These are phyloP conservation scores for Kalanchoe fedtschenkoi DNA, from an alignment of 164 flowering plant species.

Conservation along the genomic window DNA sequence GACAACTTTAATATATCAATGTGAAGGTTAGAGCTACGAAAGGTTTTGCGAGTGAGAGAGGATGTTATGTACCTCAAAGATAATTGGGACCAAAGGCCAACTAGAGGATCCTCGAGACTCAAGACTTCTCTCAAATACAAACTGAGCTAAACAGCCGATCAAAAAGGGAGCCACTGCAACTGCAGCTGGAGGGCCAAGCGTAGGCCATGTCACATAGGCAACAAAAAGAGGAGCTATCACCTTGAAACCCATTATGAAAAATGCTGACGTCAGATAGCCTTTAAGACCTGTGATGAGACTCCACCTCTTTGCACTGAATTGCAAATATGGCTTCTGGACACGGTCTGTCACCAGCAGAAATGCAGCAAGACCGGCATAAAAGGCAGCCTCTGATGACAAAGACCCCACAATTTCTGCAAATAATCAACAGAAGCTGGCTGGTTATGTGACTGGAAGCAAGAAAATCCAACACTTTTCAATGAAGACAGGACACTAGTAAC, in stretches of 20 bases:
- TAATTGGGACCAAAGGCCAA: slow-evolving; percentile 86
- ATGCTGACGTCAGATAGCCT: slow-evolving; percentile 61
- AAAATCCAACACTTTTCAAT: neutral
- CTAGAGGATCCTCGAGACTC: slow-evolving; percentile 46
- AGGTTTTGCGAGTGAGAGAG: neutral
- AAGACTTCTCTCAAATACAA: slow-evolving; percentile 44
- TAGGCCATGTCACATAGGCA: slow-evolving; percentile 63
- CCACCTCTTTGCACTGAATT: slow-evolving; percentile 74
- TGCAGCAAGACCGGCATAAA: slow-evolving; percentile 55
- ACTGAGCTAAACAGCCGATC: slow-evolving; percentile 56
- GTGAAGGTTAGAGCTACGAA: neutral
- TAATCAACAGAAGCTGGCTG: neutral
- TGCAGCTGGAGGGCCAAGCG: slow-evolving; percentile 44
- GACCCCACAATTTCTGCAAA: slow-evolving; percentile 53
- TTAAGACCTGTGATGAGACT: slow-evolving; percentile 81
- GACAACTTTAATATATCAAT: slow-evolving; percentile 8
- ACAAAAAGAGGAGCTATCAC: slow-evolving; percentile 53
- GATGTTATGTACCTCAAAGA: slow-evolving; percentile 57
- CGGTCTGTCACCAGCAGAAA: slow-evolving; percentile 50
- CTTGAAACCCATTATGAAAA: slow-evolving; percentile 63
- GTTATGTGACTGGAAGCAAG: too few species aligned
- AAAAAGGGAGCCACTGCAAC: slow-evolving; percentile 69
- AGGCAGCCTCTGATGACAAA: slow-evolving; percentile 39
- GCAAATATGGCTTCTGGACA: slow-evolving; percentile 65
- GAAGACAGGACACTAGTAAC: neutral